Percentiles rank a stretch among this genome's conserved stretches.
Conservation (phyloP, 176 grass and related monocot genomes). For the Oropetium thomaeum region DNA sequence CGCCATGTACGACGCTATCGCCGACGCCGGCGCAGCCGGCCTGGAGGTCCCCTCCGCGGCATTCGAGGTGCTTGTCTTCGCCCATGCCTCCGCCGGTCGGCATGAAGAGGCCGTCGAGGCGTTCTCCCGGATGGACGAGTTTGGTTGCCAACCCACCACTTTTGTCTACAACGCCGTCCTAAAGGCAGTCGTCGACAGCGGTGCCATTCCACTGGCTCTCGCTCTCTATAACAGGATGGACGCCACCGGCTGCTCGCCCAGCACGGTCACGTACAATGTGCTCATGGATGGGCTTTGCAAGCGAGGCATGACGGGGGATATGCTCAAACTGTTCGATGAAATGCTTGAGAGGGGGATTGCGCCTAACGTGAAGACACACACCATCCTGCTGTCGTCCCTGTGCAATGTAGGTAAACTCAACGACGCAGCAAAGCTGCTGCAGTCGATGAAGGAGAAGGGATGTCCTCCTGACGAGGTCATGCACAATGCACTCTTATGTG, state of each 20-base stretch:
- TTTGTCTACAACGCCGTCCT: constrained; percentile 64
- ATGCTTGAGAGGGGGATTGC: constrained; percentile 59
- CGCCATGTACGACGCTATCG: constrained; percentile 53
- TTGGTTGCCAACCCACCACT: constrained; percentile 55
- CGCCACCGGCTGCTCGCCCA: constrained; percentile 28
- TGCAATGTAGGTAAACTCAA: constrained; percentile 54
- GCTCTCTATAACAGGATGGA: constrained; percentile 80
- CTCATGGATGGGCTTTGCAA: constrained; percentile 69
- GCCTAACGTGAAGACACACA: constrained; percentile 51
- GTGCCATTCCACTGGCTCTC: constrained; percentile 59
- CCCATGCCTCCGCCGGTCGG: constrained; percentile 47
- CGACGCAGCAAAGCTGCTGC: constrained; percentile 46
- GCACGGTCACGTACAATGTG: constrained; percentile 54
- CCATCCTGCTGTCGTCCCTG: constrained; percentile 56
- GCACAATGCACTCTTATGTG: constrained; percentile 61
- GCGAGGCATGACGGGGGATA: constrained; percentile 40
- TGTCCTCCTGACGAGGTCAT: constrained; percentile 42
- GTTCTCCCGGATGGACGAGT: constrained; percentile 77
- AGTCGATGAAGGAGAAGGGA: constrained; percentile 65
- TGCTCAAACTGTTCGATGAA: constrained; percentile 72
- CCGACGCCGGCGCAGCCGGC: constrained; percentile 39
- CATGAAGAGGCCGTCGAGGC: constrained; percentile 54
- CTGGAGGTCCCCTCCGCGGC: constrained; percentile 28
- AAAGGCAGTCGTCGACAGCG: constrained; percentile 53
- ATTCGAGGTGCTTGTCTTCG: constrained; percentile 61